Base-by-base conservation (phyloP, 805 yeast genomes). In the Wickerhamiella parazyma region DNA sequence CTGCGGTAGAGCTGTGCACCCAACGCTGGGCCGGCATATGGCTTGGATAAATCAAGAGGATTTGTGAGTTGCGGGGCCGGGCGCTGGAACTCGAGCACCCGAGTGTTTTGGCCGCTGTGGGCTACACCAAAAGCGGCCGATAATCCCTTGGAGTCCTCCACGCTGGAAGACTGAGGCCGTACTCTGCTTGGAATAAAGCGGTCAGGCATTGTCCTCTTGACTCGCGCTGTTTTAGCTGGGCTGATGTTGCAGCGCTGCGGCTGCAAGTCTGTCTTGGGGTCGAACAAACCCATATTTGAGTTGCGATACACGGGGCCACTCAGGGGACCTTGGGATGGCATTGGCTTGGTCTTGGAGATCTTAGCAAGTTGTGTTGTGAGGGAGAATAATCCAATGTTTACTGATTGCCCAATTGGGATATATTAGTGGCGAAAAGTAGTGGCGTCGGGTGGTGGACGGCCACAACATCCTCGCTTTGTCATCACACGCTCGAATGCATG, bases 1-100 rank as follows among this genome's bases (percentile, higher is more conserved):
- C 77, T 78, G 51, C 94, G 56, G 46, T 58, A 49, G 53, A 59
- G 33, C 55, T 61, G 49, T 1, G 65, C 58, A 34, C 48, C 50
- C 14, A 60, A 52, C 8, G 55, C 53, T 9, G 65, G 65, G 20
- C 61, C 54, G 45, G 56, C 55, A 48, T 57, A 66, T 34, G 56
- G 64, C 26, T 57, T 52, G 45, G 60, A 54, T 36, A 62, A 54
- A 42, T 60, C 64, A 8, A 59, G 55, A 16, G 64, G 61, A 25
- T 58, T 47, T 16, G 68, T 18, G 20, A 25, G 54, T 48, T 75
- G 80, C 3, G 96, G 96, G 8, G 95, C 85, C 17, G 71, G 63
- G n/a, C 91, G 93, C 59, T 83, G 80, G 61, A 81, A 89, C 53
- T 84, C 86, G 46, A 89, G 65, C 31, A 91, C 83, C 49, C 95